Evolutionary conservation across 495 filamentous ascomycete genomes (phyloP).

Genomic region (Talaromyces adpressus): DNA sequence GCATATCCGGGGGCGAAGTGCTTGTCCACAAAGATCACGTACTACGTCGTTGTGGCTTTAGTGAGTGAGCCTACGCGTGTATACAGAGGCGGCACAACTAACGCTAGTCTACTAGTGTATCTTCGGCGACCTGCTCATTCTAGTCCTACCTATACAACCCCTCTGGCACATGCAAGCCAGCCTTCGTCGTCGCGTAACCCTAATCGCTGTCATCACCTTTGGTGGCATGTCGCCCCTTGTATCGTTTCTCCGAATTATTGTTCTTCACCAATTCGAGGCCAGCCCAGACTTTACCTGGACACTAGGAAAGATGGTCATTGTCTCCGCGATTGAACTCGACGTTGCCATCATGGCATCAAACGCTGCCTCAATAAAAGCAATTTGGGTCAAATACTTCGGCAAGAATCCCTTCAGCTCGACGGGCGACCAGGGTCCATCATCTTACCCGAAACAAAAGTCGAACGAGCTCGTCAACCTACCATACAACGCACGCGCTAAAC

Average conservation of each 20-base stretch:
- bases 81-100: neutral
- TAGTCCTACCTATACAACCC: neutral
- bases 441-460: neutral
- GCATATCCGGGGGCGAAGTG: neutral
- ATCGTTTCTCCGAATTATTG: neutral
- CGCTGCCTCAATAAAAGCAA: neutral
- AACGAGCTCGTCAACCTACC: neutral
- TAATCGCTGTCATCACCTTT: neutral
- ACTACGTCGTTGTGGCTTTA: neutral
- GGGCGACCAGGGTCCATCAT: neutral
- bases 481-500: neutral
- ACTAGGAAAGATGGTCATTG: neutral
- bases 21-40: neutral
- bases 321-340: neutral
- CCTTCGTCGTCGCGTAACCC: neutral
- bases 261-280: neutral
- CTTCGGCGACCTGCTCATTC: neutral
- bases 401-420: neutral
- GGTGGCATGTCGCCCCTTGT: neutral
- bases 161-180: neutral
- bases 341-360: neutral
- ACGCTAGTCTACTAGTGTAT: neutral
- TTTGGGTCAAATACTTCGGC: neutral
- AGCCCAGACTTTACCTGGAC: slow-evolving; percentile 1
- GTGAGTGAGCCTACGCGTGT: neutral